Percentiles rank a stretch among this genome's conserved stretches.
Evolutionary conservation across 305 asterid species (phyloP).

Genomic region (Solanum hybrid): DNA sequence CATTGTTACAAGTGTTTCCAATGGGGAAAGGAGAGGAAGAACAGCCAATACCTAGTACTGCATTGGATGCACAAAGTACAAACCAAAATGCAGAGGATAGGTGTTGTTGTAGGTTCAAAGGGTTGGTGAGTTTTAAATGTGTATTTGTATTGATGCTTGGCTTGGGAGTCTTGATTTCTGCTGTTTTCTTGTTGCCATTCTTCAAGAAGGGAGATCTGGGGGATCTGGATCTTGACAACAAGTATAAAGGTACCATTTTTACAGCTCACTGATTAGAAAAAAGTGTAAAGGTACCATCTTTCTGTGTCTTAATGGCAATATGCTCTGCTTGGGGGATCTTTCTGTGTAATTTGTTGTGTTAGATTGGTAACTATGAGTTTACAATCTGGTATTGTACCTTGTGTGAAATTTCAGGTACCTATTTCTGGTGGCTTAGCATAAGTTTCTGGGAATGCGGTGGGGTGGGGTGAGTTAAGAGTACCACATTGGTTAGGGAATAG

Average conservation of each 20-base stretch:
- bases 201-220: constrained; percentile 38
- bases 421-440: not conserved
- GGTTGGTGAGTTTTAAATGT: constrained; percentile 50
- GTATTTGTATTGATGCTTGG: constrained; percentile 51
- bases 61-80: constrained; percentile 37
- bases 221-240: constrained; percentile 70
- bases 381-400: not conserved
- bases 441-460: not conserved
- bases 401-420: not conserved
- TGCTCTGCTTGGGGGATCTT: not conserved
- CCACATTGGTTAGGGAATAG: not conserved
- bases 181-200: constrained; percentile 69
- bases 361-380: not conserved
- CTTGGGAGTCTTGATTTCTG: constrained; percentile 55
- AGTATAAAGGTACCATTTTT: constrained; percentile 33
- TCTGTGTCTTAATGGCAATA: not conserved
- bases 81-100: constrained; percentile 25
- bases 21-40: constrained; percentile 83
- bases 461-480: not conserved
- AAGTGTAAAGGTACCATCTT: constrained; percentile 27
- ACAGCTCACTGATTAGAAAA: not conserved
- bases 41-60: constrained; percentile 35
- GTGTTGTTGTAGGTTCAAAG: constrained; percentile 34
- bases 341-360: not conserved
- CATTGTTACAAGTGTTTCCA: constrained; percentile 45